Evolutionary conservation across 495 filamentous ascomycete species (phyloP).

Genomic region (Antarctomyces pellizariae): DNA sequence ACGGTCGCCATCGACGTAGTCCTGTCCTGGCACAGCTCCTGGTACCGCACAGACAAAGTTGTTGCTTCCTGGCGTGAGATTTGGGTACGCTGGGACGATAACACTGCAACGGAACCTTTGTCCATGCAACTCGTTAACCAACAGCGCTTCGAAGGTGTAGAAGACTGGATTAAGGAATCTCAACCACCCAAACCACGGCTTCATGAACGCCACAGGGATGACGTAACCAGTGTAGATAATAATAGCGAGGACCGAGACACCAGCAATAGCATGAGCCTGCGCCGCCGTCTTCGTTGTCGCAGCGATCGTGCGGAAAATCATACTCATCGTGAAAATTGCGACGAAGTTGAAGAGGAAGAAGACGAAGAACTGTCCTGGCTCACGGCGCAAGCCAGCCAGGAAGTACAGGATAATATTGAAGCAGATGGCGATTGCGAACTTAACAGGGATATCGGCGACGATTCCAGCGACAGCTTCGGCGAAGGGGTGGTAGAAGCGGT

Average conservation of each 20-base stretch:
- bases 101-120: conserved; percentile 18
- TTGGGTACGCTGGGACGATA: conserved; percentile 21
- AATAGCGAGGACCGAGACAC: conserved; percentile 35
- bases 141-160: conserved; percentile 50
- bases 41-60: conserved; percentile 34
- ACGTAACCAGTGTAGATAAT: conserved; percentile 56
- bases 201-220: conserved; percentile 49
- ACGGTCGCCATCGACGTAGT: conserved; percentile 38
- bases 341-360: conserved; percentile 44
- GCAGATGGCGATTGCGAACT: conserved; percentile 9
- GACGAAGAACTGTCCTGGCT: conserved; percentile 34
- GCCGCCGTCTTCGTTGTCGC: conserved; percentile 53
- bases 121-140: conserved; percentile 47
- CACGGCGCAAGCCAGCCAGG: conserved; percentile 27
- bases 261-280: conserved; percentile 65
- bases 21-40: conserved; percentile 27
- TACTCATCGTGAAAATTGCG: conserved; percentile 29
- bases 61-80: conserved; percentile 12
- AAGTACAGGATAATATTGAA: conserved; percentile 49
- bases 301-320: conserved; percentile 50
- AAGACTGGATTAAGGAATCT: conserved; percentile 60
- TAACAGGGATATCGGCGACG: conserved; percentile 43
- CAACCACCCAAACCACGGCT: conserved; percentile 65
- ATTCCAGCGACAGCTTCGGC: conserved; percentile 34
- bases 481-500: conserved; percentile 41